These are phyloP conservation scores for Dictyostelium purpureum DNA, from an alignment of 78 protist genomes.

Conservation along the genomic window DNA sequence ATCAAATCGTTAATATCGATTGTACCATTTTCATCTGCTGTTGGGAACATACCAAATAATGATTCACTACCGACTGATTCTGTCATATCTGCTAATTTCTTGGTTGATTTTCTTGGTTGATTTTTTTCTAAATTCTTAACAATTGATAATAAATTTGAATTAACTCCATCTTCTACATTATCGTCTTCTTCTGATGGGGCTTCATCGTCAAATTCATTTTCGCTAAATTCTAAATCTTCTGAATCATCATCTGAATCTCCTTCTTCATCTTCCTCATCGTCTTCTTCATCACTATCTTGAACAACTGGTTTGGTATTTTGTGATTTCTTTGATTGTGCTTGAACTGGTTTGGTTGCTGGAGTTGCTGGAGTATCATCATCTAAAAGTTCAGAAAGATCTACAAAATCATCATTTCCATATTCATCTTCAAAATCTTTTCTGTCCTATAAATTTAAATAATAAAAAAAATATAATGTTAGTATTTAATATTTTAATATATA, in stretches of 20 bases:
- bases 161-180: conserved; percentile 21
- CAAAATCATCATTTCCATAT: conserved; percentile 34
- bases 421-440: conserved; percentile 37
- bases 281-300: conserved; percentile 2
- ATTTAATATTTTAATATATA: neutral
- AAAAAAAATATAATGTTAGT: neutral
- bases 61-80: conserved; percentile 32
- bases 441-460: neutral
- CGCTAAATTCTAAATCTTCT: conserved; percentile 6
- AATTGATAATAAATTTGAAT: conserved; percentile 24
- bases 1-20: conserved; percentile 23
- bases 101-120: neutral
- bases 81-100: conserved; percentile 54
- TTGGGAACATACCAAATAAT: conserved; percentile 26
- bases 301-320: neutral
- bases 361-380: conserved; percentile 46
- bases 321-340: neutral
- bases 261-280: conserved; percentile 17
- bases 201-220: conserved; percentile 9
- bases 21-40: conserved; percentile 1
- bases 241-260: neutral
- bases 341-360: neutral
- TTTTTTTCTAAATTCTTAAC: conserved; percentile 13
- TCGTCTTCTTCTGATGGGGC: neutral
- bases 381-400: conserved; percentile 48